phyloP scores from a whole-genome alignment of 2,329 filamentous ascomycete species.

The Keithomyces neogunnii region DNA sequence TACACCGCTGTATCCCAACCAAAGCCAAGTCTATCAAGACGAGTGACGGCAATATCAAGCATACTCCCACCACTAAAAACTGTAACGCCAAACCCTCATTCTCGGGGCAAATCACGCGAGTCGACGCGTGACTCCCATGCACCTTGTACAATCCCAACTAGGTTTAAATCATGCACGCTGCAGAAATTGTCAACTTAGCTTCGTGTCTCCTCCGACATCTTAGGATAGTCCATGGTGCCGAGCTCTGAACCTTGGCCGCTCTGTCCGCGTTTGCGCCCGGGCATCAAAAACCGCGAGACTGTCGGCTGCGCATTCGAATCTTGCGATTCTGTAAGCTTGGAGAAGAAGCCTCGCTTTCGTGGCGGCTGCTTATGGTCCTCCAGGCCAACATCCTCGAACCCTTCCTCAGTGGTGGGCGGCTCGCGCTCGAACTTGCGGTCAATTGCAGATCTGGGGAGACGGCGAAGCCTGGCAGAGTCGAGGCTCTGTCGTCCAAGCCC shows the following conservation, averaged over 20 bases:
- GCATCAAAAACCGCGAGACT: conserved; percentile 56
- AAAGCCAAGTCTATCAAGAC: not conserved
- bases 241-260: conserved; percentile 63
- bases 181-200: not conserved
- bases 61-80: not conserved
- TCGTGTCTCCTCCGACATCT: conserved; percentile 13
- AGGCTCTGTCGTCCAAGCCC: conserved; percentile 66
- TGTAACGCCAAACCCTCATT: not conserved
- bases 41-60: not conserved
- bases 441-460: conserved; percentile 53
- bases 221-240: conserved; percentile 46
- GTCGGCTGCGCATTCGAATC: conserved; percentile 26
- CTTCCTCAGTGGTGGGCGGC: conserved; percentile 63
- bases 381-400: conserved; percentile 85
- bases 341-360: conserved; percentile 63
- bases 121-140: not conserved
- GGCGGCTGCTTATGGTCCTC: conserved; percentile 56
- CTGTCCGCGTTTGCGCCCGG: conserved; percentile 61
- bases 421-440: conserved; percentile 50
- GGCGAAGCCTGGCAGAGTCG: conserved; percentile 61
- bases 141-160: too few relatives aligned
- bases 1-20: not conserved
- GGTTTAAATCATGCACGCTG: too few relatives aligned
- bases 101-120: not conserved
- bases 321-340: conserved; percentile 58